phyloP scores from a whole-genome alignment of 176 grass and related monocot genomes.

The Musa acuminata region DNA sequence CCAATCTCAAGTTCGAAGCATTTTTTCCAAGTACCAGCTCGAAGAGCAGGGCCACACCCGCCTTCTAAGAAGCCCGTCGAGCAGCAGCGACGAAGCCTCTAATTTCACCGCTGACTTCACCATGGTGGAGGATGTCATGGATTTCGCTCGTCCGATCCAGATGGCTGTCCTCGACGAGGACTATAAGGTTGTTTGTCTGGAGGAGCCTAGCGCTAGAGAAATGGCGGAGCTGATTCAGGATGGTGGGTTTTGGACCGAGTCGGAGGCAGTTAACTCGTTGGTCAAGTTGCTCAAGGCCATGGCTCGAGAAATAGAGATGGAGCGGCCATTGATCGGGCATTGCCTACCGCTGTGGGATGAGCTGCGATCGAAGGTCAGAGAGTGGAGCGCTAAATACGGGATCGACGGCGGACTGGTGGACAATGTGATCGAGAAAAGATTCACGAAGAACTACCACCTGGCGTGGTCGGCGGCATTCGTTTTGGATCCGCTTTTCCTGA shows the following conservation, averaged over 20 bases:
- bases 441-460: conserved; percentile 85
- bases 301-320: conserved; percentile 56
- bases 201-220: conserved; percentile 42
- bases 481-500: conserved; percentile 63
- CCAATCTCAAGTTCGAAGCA: conserved; percentile 31
- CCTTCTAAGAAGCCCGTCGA: neutral
- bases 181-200: conserved; percentile 56
- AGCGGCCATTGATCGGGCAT: conserved; percentile 65
- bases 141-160: conserved; percentile 49
- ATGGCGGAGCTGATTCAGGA: conserved; percentile 53
- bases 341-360: conserved; percentile 82
- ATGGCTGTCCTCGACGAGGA: conserved; percentile 54
- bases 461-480: conserved; percentile 91
- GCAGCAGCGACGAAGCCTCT: neutral
- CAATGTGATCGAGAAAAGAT: conserved; percentile 62
- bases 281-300: conserved; percentile 48
- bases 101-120: conserved; percentile 13
- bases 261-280: conserved; percentile 47
- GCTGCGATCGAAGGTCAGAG: conserved; percentile 52
- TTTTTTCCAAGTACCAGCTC: conserved; percentile 51
- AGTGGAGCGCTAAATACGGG: conserved; percentile 58
- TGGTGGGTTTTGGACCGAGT: conserved; percentile 51
- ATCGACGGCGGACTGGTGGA: conserved; percentile 45
- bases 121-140: conserved; percentile 66
- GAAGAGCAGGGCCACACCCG: conserved; percentile 56